Evolutionary conservation across 2,329 filamentous ascomycete genomes (phyloP).

Genomic region (Drechslerella coelobrocha): DNA sequence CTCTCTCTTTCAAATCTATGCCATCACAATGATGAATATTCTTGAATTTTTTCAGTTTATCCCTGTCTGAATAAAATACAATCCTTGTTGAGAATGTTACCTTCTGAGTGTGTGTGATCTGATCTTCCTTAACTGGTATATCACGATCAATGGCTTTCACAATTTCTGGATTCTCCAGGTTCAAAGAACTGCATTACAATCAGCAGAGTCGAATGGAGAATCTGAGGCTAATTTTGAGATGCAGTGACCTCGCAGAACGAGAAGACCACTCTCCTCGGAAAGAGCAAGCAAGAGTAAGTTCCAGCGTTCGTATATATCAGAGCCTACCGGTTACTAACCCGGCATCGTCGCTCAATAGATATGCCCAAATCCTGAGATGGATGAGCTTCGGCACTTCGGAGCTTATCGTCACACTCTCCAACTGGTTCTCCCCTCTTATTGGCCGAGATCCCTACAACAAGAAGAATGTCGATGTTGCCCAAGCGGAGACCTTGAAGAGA

Average conservation of each 20-base stretch:
- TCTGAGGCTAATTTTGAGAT: conserved; percentile 30
- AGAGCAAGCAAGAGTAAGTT: conserved; percentile 97
- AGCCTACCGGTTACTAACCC: conserved; percentile 53
- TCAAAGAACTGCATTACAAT: conserved; percentile 50
- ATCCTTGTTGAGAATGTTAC: conserved; percentile 87
- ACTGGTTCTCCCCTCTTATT: conserved; percentile 85
- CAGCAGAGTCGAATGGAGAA: conserved; percentile 1
- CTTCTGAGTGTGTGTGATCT: conserved; percentile 75
- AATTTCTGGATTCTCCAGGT: conserved; percentile 55
- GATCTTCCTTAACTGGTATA: too few species aligned
- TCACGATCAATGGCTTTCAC: too few species aligned
- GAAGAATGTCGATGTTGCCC: conserved; percentile 85
- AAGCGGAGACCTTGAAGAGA: conserved; percentile 71
- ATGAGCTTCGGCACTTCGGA: conserved; percentile 96
- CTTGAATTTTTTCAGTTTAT: conserved; percentile 72
- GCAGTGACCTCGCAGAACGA: conserved; percentile 98
- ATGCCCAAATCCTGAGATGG: conserved; percentile 97
- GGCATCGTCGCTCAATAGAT: conserved; percentile 60
- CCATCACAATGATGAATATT: conserved; percentile 46
- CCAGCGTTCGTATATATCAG: not conserved
- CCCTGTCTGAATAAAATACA: conserved; percentile 83
- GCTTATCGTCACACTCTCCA: conserved; percentile 74
- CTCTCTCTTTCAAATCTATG: conserved; percentile 54
- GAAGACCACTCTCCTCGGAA: conserved; percentile 98
- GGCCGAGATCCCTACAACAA: conserved; percentile 93